phyloP scores from a whole-genome alignment of 2,329 filamentous ascomycete genomes.

The Helminthosporium solani region DNA sequence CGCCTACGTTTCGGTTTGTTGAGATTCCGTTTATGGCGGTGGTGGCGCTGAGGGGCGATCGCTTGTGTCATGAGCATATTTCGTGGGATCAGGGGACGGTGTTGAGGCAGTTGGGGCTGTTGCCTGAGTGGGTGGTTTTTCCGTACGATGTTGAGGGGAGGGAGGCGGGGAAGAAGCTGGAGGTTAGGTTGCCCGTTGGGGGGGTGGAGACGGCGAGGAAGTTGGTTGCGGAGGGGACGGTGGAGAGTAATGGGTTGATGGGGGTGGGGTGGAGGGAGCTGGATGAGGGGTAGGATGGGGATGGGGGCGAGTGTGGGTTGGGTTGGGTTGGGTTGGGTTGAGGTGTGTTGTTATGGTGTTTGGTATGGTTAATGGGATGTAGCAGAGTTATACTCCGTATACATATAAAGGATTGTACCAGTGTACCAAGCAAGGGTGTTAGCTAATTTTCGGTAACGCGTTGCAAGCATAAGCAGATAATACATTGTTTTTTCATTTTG shows the following conservation, averaged over 20 bases:
- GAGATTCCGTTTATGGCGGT: constrained; percentile 65
- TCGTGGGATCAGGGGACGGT: constrained; percentile 68
- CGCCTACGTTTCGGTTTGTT: constrained; percentile 39
- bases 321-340: too few relatives aligned
- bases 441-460: too few relatives aligned
- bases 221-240: constrained; percentile 51
- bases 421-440: too few relatives aligned
- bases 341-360: too few relatives aligned
- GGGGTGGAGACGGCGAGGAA: constrained; percentile 57
- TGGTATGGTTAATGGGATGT: too few relatives aligned
- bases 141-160: constrained; percentile 45
- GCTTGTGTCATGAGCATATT: constrained; percentile 70
- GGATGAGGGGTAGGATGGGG: constrained; percentile 20
- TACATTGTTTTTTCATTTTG: too few relatives aligned
- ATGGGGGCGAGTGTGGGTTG: too few relatives aligned
- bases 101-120: constrained; percentile 60
- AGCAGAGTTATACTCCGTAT: too few relatives aligned
- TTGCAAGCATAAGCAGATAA: too few relatives aligned
- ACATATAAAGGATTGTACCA: too few relatives aligned
- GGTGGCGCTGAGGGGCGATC: constrained; percentile 67
- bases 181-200: constrained; percentile 63
- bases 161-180: constrained; percentile 47
- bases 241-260: constrained; percentile 61
- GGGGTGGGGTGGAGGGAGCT: constrained; percentile 33
- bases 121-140: constrained; percentile 66